Percentiles rank a stretch among this genome's conserved stretches.
Conservation (phyloP, 176 grass and related monocot genomes). For the Sorghum bicolor region DNA sequence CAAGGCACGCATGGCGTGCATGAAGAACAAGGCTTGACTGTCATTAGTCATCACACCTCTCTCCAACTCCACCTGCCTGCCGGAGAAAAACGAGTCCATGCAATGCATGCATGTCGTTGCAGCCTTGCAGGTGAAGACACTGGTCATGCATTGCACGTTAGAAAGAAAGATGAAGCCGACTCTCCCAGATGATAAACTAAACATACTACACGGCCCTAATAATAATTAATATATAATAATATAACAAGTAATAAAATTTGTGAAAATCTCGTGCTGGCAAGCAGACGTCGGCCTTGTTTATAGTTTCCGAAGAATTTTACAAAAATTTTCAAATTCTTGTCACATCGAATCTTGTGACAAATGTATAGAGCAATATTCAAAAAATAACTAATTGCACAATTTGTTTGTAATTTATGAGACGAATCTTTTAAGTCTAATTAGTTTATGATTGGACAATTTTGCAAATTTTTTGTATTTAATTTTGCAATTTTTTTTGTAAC, state of each 20-base stretch:
- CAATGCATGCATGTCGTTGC: not conserved
- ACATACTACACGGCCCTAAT: not conserved
- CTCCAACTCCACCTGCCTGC: conserved; percentile 8
- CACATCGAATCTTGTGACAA: no score
- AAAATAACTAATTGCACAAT: no score
- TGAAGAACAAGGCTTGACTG: conserved; percentile 1
- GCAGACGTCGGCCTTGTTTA: no score
- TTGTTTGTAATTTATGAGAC: no score
- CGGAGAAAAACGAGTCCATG: not conserved
- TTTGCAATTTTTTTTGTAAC: no score
- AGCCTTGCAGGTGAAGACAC: not conserved
- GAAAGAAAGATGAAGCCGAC: not conserved
- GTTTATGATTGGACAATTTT: no score
- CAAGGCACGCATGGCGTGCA: conserved; percentile 25
- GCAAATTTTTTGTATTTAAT: no score
- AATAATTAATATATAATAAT: no score
- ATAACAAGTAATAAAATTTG: not conserved
- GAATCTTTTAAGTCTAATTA: no score
- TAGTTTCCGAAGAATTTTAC: no score
- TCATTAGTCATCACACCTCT: not conserved
- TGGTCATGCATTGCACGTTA: not conserved
- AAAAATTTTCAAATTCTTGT: no score
- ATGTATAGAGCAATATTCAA: no score
- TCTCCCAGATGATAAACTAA: not conserved
- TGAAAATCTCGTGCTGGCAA: not conserved